Base-by-base conservation (phyloP, 345 rosid genomes). In the Barbarea vulgaris region DNA sequence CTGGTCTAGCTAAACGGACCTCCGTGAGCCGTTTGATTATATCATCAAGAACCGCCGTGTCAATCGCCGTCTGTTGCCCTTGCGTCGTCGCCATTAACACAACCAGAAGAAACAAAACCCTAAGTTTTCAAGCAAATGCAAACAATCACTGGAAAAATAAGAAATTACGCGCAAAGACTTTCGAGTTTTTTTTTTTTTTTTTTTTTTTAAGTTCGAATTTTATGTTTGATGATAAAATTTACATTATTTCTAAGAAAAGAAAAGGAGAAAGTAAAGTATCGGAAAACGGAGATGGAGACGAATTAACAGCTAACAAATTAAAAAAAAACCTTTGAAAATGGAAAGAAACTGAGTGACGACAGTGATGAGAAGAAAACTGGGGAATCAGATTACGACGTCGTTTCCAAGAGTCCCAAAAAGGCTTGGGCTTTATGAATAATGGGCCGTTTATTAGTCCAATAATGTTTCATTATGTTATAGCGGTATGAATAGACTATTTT, bases 1-100 rank as follows among this genome's bases (percentile, higher is more conserved):
- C 97, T 2, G 97, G 95, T 81, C 96, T 81, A 54, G 89, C 85
- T 80, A 81, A 88, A 37, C 97, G 93, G 77, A 94, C 96, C 83
- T 89, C 96, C 24, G 88, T 85, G n/a, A 94, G 85, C 68, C 97
- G 88, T 18, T 80, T 63, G 72, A 91, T 94, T 73, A 94, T 87
- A 72, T 88, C 97, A 77, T 94, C 97, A 2, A 94, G 82, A 41
- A 84, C 77, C 17, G 85, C 80, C 30, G 87, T 42, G 73, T 90
- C 98, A 75, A 94, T 85, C 67, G 78, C 73, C 46, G 83, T 69
- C 75, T 84, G 89, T 5, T 59, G 79, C 7, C 77, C 82, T 82
- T 54, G 80, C 82, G 93, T 42, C 50, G 86, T 59, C 73, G 91
- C 86, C 94, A 89, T 87, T 33, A 50, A 78, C 77, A 22, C 22